Evolutionary conservation across 768 basidiomycete genomes (phyloP), one percentile per base, ranked within the genome.

Genomic region (Boletus reticulatus): DNA sequence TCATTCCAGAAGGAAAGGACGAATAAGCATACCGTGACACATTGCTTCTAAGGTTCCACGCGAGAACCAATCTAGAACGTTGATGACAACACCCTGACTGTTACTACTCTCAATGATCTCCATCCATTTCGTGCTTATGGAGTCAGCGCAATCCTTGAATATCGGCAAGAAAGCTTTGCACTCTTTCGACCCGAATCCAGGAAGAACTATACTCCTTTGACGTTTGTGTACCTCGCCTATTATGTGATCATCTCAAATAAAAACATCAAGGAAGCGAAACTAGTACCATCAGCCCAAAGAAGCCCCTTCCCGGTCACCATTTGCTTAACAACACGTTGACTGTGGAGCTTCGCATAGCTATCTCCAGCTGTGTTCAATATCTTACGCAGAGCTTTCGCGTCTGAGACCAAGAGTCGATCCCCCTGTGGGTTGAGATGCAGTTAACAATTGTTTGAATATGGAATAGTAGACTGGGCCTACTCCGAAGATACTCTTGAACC

Each of bases 141-240:
- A 52, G 34, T 67, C 61, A 0, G 67, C 63, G 17, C 55, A 74
- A 51, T 72, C 69, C 45, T 68, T 72, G 69, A 84, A 83, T 43
- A 84, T 74, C 12, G 77, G 72, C 4, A 83, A 68, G 56, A 80
- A 81, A 2, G 77, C 73, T 49, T 75, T 80, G n/a, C 74, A 75
- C 55, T 83, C 79, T 2, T 75, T 74, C 6, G 63, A 74, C 54
- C 81, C 79, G 55, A 84, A 83, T 7, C 79, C 82, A 0, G 82
- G 82, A 46, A 80, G 69, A 76, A 83, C 76, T 17, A 82, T 73
- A 57, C 72, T 80, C 55, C 78, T 69, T 47, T 84, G 82, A 48
- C 82, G 74, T 57, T 70, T 78, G 55, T 85, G 83, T 24, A 69
- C 76, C 24, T 75, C 66, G 2, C 75, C 70, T 70, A 27, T 22